Base-by-base conservation (phyloP, 164 flowering plant genomes). In the Berberis thunbergii region DNA sequence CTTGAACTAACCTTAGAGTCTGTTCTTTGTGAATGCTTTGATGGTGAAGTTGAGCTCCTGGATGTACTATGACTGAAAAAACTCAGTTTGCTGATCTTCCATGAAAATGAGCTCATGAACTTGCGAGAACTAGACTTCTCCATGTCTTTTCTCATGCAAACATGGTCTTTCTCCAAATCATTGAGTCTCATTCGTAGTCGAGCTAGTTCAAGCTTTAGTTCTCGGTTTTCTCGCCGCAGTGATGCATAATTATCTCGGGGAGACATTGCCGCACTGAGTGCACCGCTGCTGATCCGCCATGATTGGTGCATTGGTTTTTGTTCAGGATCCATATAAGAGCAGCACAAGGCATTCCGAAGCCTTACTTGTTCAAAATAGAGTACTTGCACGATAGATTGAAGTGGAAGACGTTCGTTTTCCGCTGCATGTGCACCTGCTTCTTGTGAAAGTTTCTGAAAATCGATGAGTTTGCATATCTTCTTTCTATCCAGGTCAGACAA, bases 241-340 rank as follows among this genome's bases (percentile, higher is more conserved):
- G 96, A 92, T 11, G 98, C 98, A 66, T 92, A 92, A 68, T 89
- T 92, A 76, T 92, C 98, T 64, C 86, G 74, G 0, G 96, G 98
- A 60, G 95, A 92, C 88, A 89, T 86, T 49, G 94, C 83, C 41
- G 91, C 95, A 73, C 98, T 89, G 40, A 85, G 85, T 3, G 89
- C 98, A 42, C 97, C 97, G 64, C 94, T 86, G 80, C 83, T 87
- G 75, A 88, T 80, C 66, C 96, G 72, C 89, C 96, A 83, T 7
- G 96, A 84, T 67, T 82, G 88, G 67, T 83, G 84, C 66, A 67
- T 65, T 53, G 84, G 84, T 73, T 87, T 89, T 59, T 54, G 84
- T 43, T 87, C 88, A 1, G 83, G 89, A 0, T 84, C 96, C 3
- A 81, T 72, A 61, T 72, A 71, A 54, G 91, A 76, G 72, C 79